Evolutionary conservation across 1,139 yeast genomes (phyloP).

Genomic region (Geotrichum reessii): DNA sequence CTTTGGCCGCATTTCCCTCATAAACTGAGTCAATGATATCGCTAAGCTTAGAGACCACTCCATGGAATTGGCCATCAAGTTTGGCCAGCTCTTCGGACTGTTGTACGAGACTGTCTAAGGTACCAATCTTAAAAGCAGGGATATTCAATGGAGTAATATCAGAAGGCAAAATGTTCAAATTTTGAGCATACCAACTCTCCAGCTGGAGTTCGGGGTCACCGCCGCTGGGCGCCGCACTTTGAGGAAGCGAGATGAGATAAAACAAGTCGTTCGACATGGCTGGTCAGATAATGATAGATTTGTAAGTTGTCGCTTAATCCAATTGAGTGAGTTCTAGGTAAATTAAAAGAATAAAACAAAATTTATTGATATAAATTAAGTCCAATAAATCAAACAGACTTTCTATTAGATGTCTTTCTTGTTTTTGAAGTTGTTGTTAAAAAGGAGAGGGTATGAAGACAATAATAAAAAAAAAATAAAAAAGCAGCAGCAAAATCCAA

Average conservation of each 20-base stretch:
- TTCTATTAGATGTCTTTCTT: background rate
- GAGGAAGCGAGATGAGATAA: slow-evolving; percentile 45
- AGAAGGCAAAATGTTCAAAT: slow-evolving; percentile 24
- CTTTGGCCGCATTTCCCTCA: slow-evolving; percentile 42
- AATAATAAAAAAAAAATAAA: slow-evolving; percentile 3
- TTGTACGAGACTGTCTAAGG: slow-evolving; percentile 83
- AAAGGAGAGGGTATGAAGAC: background rate
- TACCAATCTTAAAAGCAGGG: slow-evolving; percentile 93
- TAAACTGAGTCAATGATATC: slow-evolving; percentile 59
- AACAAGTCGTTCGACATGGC: slow-evolving; percentile 20
- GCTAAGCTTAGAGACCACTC: slow-evolving; percentile 63
- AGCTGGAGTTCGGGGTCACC: slow-evolving; percentile 39
- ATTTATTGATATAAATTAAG: background rate
- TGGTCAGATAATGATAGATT: background rate
- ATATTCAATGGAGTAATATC: slow-evolving; percentile 45
- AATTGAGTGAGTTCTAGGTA: background rate
- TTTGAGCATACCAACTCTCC: slow-evolving; percentile 38
- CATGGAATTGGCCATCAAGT: slow-evolving; percentile 66
- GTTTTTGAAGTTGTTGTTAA: background rate
- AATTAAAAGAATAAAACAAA: background rate
- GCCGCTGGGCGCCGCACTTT: slow-evolving; percentile 45
- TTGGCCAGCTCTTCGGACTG: slow-evolving; percentile 86
- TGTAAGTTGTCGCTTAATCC: background rate
- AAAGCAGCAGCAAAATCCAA: background rate
- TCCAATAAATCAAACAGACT: background rate